Base-by-base conservation (phyloP, 2,329 filamentous ascomycete genomes). In the Dactylellina parvicollis region DNA sequence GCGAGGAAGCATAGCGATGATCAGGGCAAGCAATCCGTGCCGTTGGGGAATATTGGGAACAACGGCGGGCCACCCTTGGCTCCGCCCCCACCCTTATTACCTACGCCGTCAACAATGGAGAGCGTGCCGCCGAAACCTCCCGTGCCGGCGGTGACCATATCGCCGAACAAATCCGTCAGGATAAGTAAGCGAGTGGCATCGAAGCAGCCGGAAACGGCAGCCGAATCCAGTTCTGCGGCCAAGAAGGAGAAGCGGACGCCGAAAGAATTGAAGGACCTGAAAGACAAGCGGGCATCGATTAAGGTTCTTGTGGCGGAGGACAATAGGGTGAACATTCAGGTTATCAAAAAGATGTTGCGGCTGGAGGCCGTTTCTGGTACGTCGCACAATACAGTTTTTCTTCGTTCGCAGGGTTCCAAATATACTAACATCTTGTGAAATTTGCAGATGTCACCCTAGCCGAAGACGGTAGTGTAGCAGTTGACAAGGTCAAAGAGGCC, bases 221-320 rank as follows among this genome's bases (percentile, higher is more conserved):
- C 55, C 14, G 54, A 59, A 36, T 50, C 70, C 18, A 67, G 61
- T 18, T 50, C 70, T 18, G 24, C 40, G 4, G 24, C 18, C 1
- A 74, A 74, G 42, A 74, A 74, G 32, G 64, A 74, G 22, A 74
- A 67, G 20, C 22, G 56, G 8, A 47, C 62, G 8, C 44, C 42
- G 9, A 74, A 67, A 24, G 70, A 70, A n/a, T 20, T 56, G 49
- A 64, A 62, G 20, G 49, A 69, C 5, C 42, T 74, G 0, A 67
- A 67, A 10, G 56, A 73, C 38, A 73, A 73, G 44, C 36, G 69
- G 14, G 69, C 69, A 4, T 73, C 69, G 8, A 66, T 73, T 12
- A 73, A 90, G 18, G 91, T 96, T 0, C 84, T 97, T 9, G 92
- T 97, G 10, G 93, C 93, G 0, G 93, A 97, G 80, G 88, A 90